These are phyloP conservation scores for Amaranthus tricolor DNA, from an alignment of 179 eudicot species.

Conservation along the genomic window DNA sequence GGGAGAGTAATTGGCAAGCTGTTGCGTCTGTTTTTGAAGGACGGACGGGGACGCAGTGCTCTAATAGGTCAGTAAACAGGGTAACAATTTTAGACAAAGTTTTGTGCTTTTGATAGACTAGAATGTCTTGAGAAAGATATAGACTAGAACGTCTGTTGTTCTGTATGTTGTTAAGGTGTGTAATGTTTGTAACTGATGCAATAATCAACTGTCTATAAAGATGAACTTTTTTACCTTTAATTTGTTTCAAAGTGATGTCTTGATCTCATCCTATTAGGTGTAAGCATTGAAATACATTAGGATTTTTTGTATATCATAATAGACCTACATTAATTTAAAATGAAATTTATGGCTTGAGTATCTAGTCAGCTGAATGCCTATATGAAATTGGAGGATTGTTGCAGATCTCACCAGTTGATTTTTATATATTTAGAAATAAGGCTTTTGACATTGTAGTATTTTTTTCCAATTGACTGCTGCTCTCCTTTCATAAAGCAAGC, in stretches of 20 bases:
- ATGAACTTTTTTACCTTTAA: too few species aligned
- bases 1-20: conserved; percentile 82
- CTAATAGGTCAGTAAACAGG: conserved; percentile 73
- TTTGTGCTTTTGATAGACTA: not conserved
- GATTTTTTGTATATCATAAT: too few species aligned
- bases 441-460: too few species aligned
- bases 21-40: conserved; percentile 82
- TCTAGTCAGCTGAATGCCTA: too few species aligned
- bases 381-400: too few species aligned
- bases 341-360: too few species aligned
- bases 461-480: too few species aligned
- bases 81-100: not conserved
- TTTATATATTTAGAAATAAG: too few species aligned
- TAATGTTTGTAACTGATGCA: not conserved
- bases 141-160: not conserved
- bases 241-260: too few species aligned
- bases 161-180: not conserved
- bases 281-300: not conserved
- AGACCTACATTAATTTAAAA: too few species aligned
- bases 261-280: not conserved
- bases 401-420: too few species aligned
- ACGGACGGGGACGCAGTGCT: conserved; percentile 87
- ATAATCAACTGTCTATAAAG: not conserved
- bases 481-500: too few species aligned
- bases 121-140: conserved; percentile 1